phyloP scores from a whole-genome alignment of 345 rosid species.

The Aquilaria yunnanensis region DNA sequence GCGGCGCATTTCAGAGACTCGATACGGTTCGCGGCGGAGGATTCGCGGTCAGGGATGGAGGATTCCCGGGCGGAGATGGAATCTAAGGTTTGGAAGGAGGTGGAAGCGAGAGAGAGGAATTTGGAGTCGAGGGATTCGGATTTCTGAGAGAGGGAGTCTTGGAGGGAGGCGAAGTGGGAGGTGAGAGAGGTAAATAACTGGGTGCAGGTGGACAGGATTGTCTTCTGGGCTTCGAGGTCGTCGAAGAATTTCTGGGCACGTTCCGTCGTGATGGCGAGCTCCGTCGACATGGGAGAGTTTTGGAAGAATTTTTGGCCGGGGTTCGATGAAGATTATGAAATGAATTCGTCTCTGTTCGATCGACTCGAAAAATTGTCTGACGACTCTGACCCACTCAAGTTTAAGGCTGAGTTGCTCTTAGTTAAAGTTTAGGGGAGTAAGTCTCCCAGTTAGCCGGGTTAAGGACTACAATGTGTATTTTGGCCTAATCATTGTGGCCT shows the following conservation, averaged over 20 bases:
- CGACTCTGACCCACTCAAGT: slow-evolving; percentile 1
- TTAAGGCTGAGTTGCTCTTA: neutral
- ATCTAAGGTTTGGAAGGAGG: no score
- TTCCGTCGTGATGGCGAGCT: slow-evolving; percentile 18
- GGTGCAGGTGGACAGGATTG: slow-evolving; percentile 34
- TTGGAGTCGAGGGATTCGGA: slow-evolving; percentile 34
- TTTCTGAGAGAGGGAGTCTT: slow-evolving; percentile 28
- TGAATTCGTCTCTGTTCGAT: no score
- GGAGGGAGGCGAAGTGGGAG: slow-evolving; percentile 37
- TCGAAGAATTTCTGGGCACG: slow-evolving; percentile 34
- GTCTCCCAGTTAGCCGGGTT: no score
- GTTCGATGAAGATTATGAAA: no score
- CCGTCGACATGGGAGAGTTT: no score
- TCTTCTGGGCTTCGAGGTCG: slow-evolving; percentile 34
- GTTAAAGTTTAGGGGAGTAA: neutral
- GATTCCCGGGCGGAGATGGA: no score
- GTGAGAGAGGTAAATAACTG: slow-evolving; percentile 35
- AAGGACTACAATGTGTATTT: no score
- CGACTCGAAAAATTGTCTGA: slow-evolving; percentile 6
- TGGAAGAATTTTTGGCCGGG: no score
- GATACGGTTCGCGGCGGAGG: slow-evolving; percentile 19
- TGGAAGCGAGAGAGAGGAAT: slow-evolving; percentile 31
- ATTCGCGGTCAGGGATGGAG: no score
- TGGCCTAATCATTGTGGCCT: no score
- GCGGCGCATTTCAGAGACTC: slow-evolving; percentile 27